Percentiles rank a stretch among this genome's conserved stretches.
These are phyloP conservation scores for Hypoxylon fragiforme DNA, from an alignment of 495 filamentous ascomycete genomes.

Conservation along the genomic window DNA sequence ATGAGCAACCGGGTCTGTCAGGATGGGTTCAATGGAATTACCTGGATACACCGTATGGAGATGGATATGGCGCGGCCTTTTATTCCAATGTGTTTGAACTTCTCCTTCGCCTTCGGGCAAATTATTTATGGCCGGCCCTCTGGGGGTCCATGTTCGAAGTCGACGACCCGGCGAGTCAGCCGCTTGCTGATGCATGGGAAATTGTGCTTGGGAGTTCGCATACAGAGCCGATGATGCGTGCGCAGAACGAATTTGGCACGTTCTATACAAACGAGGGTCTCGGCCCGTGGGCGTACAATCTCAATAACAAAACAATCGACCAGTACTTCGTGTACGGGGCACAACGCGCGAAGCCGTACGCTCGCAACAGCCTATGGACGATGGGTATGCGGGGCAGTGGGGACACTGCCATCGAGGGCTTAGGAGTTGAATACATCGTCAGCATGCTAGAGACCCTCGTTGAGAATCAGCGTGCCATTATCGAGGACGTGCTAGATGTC, in stretches of 20 bases:
- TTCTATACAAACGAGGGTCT: slow-evolving; percentile 49
- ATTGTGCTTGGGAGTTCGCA: slow-evolving; percentile 74
- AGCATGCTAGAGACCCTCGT: slow-evolving; percentile 61
- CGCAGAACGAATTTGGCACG: slow-evolving; percentile 68
- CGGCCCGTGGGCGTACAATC: slow-evolving; percentile 67
- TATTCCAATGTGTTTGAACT: slow-evolving; percentile 74
- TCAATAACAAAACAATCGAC: slow-evolving; percentile 66
- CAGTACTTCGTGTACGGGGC: slow-evolving; percentile 70
- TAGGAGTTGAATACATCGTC: slow-evolving; percentile 59
- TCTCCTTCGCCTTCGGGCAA: slow-evolving; percentile 67
- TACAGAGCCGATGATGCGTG: slow-evolving; percentile 74
- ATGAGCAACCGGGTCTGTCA: slow-evolving; percentile 72
- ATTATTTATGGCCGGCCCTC: slow-evolving; percentile 75
- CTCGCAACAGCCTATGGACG: slow-evolving; percentile 63
- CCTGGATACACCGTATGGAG: slow-evolving; percentile 53
- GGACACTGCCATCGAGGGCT: slow-evolving; percentile 61
- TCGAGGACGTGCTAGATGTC: slow-evolving; percentile 57
- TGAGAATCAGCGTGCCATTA: slow-evolving; percentile 58
- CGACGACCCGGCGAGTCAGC: slow-evolving; percentile 69
- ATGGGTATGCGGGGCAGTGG: slow-evolving; percentile 75
- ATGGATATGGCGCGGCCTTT: slow-evolving; percentile 65
- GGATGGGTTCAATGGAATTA: slow-evolving; percentile 64
- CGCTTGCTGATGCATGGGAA: slow-evolving; percentile 70
- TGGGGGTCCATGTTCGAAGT: slow-evolving; percentile 73
- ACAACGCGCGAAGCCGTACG: slow-evolving; percentile 64